Evolutionary conservation across 495 filamentous ascomycete species (phyloP).

Genomic region (Penicillium arizonense): DNA sequence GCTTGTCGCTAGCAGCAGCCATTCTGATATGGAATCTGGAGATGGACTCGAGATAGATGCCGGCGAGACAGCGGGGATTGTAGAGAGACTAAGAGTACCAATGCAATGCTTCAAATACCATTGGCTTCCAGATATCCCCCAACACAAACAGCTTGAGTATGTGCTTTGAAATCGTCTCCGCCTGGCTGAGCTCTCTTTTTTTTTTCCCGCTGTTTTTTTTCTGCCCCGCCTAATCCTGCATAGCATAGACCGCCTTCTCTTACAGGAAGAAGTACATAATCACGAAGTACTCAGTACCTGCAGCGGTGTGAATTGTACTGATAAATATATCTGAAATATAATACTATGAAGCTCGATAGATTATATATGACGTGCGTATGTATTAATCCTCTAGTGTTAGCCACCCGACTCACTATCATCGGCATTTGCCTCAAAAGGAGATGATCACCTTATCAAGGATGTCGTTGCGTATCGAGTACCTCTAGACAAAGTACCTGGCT

Average conservation of each 20-base stretch:
- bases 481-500: too few species aligned
- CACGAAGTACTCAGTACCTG: background rate
- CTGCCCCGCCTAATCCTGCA: slow-evolving; percentile 8
- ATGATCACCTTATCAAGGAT: too few species aligned
- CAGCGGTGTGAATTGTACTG: too few species aligned
- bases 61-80: background rate
- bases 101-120: background rate
- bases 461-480: too few species aligned
- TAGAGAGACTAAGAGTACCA: background rate
- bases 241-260: slow-evolving; percentile 4
- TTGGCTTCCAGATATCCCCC: background rate
- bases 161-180: background rate
- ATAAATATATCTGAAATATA: too few species aligned
- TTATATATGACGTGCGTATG: too few species aligned
- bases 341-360: too few species aligned
- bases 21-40: slow-evolving; percentile 21
- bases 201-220: slow-evolving; percentile 8
- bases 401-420: too few species aligned
- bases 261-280: background rate
- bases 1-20: slow-evolving; percentile 45
- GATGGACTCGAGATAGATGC: background rate
- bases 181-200: background rate
- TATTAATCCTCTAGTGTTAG: too few species aligned
- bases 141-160: background rate
- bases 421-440: too few species aligned